Base-by-base conservation (phyloP, 2,329 filamentous ascomycete genomes). In the Phialemonium atrogriseum region DNA sequence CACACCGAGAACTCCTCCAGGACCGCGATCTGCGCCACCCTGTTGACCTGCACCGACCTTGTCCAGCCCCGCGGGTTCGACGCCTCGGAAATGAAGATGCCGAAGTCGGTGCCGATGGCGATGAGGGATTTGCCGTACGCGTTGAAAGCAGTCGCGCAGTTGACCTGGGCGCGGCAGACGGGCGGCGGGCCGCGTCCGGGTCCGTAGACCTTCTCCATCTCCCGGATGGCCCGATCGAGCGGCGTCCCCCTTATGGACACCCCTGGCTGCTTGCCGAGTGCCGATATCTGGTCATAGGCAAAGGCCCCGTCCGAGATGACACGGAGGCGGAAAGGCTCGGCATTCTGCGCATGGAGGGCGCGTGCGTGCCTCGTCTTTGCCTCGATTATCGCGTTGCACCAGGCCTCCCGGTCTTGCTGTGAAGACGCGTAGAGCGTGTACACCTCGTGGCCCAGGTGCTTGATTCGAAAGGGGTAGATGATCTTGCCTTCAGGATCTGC, bases 1-100 rank as follows among this genome's bases (percentile, higher is more conserved):
- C 94, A 91, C 10, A 96, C 68, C 25, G 86, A 91, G 54, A 96
- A 96, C 43, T 96, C 91, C 51, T 98, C 93, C 6, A 98, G 73
- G 0, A 98, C 84, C 0, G 91, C 81, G 28, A 98, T 84, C 52
- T 98, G 91, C 3, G 89, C 93, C 11, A 98, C 88, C 35, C 78
- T 77, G 27, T 64, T 64, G 43, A 78, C 76, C 52, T 79, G 75
- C 15, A 95, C 86, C 7, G 84, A 78, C 83, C 84, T 82, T 37
- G 68, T 75, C 91, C 91, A 98, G 10, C 86, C 87, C 48, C 93
- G 77, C 36, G 91, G 86, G 51, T 96, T 89, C 31, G 82, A 78
- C 32, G 85, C 79, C 44, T 94, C 86, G 4, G 89, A 84, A 28
- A 94, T 82, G 52, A 78, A 98, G 4, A 98, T 85, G 19, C 91